These are phyloP conservation scores for Lichtheimia ornata DNA, from an alignment of 371 early-diverging fungal genomes.

Conservation along the genomic window DNA sequence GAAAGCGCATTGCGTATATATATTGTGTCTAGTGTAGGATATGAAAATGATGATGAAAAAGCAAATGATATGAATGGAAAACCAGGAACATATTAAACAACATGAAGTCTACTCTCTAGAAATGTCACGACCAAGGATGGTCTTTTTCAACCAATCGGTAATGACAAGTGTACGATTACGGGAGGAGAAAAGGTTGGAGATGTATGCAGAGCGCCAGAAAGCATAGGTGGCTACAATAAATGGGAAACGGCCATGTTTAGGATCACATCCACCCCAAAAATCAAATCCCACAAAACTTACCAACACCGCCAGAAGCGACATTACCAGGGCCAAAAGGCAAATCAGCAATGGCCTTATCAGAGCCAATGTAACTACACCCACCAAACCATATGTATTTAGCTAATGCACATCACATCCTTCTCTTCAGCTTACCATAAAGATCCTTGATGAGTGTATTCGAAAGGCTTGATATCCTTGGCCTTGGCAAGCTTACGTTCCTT, in stretches of 20 bases:
- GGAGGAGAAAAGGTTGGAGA: conserved; percentile 77
- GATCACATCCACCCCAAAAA: background rate
- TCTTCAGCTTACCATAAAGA: conserved; percentile 69
- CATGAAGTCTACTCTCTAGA: conserved; percentile 71
- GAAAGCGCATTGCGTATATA: too few species aligned
- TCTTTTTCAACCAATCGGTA: conserved; percentile 89
- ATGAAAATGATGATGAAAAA: too few species aligned
- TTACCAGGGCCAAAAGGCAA: conserved; percentile 77
- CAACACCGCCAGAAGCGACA: conserved; percentile 69
- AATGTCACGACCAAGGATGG: conserved; percentile 87
- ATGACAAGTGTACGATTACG: conserved; percentile 81
- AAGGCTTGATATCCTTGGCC: conserved; percentile 61
- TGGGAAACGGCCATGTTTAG: background rate
- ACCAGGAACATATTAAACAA: conserved; percentile 5
- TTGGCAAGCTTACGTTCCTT: conserved; percentile 39
- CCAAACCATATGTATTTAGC: background rate
- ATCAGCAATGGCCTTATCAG: conserved; percentile 90
- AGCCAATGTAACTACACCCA: conserved; percentile 72
- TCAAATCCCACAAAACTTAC: conserved; percentile 19
- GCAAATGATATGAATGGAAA: background rate
- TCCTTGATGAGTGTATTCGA: conserved; percentile 82
- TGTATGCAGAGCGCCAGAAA: conserved; percentile 77
- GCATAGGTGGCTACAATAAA: conserved; percentile 63
- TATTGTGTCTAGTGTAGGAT: too few species aligned
- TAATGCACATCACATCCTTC: background rate